Conservation (phyloP, 352 stramenopile species). For the Pythium aphanidermatum region DNA sequence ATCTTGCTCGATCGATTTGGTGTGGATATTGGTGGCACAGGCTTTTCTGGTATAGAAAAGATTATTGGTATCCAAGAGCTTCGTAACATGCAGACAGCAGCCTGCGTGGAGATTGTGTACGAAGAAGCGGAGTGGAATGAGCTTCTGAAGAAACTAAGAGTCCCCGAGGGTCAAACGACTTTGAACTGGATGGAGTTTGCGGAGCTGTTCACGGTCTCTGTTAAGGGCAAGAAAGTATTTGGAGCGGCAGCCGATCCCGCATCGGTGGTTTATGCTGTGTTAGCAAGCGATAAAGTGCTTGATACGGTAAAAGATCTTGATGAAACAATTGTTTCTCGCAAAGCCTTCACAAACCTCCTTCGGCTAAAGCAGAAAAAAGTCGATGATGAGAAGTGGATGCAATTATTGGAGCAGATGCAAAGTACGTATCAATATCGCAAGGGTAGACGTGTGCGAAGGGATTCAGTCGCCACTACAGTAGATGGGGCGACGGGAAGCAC, state of each 20-base stretch:
- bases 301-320: slow-evolving; percentile 28
- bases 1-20: slow-evolving; percentile 36
- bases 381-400: slow-evolving; percentile 43
- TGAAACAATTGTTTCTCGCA: slow-evolving; percentile 31
- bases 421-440: slow-evolving; percentile 33
- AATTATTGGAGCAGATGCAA: slow-evolving; percentile 40
- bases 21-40: slow-evolving; percentile 1
- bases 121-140: slow-evolving; percentile 26
- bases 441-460: slow-evolving; percentile 8
- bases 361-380: slow-evolving; percentile 31
- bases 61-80: slow-evolving; percentile 30
- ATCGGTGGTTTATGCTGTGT: slow-evolving; percentile 34
- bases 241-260: slow-evolving; percentile 21
- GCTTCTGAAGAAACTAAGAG: slow-evolving; percentile 23
- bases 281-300: slow-evolving; percentile 45
- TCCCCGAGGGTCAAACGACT: slow-evolving; percentile 12
- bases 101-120: slow-evolving; percentile 22
- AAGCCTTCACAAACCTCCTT: slow-evolving; percentile 44
- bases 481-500: too few species aligned
- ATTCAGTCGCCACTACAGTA: slow-evolving; percentile 19
- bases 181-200: slow-evolving; percentile 50
- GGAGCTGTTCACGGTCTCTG: slow-evolving; percentile 20
- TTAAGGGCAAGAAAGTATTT: slow-evolving; percentile 33
- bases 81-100: slow-evolving; percentile 26
- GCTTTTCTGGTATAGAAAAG: slow-evolving; percentile 6